phyloP scores from a whole-genome alignment of 2,329 filamentous ascomycete genomes.

The Hymenoscyphus salicellus region DNA sequence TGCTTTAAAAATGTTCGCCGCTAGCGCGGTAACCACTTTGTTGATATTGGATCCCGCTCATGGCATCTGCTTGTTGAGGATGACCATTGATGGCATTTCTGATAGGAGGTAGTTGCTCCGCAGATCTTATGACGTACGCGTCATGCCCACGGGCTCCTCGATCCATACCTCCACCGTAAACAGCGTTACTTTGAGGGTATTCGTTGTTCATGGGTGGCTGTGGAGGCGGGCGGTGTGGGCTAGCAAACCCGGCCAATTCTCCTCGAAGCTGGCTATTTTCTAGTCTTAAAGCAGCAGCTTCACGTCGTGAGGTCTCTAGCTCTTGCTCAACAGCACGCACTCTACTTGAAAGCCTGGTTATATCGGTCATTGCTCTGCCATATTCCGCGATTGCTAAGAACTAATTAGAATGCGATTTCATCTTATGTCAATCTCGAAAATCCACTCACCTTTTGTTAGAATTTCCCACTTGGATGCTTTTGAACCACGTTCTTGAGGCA shows the following conservation, averaged over 20 bases:
- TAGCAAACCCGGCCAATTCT: conserved; percentile 23
- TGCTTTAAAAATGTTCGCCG: conserved; percentile 15
- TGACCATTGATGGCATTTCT: conserved; percentile 45
- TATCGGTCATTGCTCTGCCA: conserved; percentile 40
- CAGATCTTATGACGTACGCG: conserved; percentile 18
- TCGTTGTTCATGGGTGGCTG: conserved; percentile 12
- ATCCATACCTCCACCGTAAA: conserved; percentile 10
- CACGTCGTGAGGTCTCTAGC: conserved; percentile 41
- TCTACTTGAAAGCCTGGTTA: conserved; percentile 12
- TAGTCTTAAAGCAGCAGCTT: conserved; percentile 40
- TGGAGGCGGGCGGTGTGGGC: conserved; percentile 19
- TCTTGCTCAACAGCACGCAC: conserved; percentile 31
- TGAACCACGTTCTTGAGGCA: conserved; percentile 76
- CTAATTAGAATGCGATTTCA: conserved; percentile 20
- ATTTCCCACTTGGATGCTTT: conserved; percentile 92
- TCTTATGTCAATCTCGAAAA: not conserved
- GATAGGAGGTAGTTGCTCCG: conserved; percentile 50
- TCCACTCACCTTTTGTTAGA: conserved; percentile 68
- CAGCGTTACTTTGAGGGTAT: conserved; percentile 12
- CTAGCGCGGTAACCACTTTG: conserved; percentile 25
- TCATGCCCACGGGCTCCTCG: conserved; percentile 42
- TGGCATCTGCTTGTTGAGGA: conserved; percentile 50
- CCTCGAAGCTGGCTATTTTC: conserved; percentile 34
- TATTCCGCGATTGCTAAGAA: conserved; percentile 59
- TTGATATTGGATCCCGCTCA: conserved; percentile 63